Evolutionary conservation across 139 green algal genomes (phyloP), one percentile per base, ranked within the genome.

Genomic region (Asterochloris sp.): DNA sequence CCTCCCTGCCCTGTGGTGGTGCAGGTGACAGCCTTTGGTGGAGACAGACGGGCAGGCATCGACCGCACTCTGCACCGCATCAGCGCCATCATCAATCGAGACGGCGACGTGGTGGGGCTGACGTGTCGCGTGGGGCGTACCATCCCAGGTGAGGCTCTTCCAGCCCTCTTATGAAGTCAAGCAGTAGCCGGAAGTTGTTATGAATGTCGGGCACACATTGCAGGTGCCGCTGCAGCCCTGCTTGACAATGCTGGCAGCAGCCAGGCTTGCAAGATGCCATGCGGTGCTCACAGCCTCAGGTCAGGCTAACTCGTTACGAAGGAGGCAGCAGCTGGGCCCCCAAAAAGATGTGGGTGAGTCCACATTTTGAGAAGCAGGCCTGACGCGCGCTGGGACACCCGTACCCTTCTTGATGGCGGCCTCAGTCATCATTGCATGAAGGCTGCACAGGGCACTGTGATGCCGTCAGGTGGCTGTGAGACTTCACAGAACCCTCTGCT

Each of bases 41-140:
- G 80, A 0, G 96, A 99, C 91, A 98, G 98, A 80, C 89, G 94
- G 24, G 94, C 96, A 13, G 96, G 96, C 66, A 97, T 99, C 69
- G 92, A 98, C 80, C 84, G 92, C 66, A 98, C 95, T 47, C 88
- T 98, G 84, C 95, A 98, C 87, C 92, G 95, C 83, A 96, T 99
- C 86, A 94, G 83, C 84, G 93, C 89, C 86, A 96, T 99, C 69
- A 88, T 91, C 16, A 96, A 96, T 85, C 79, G 94, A 14, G 64
- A 83, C 60, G 92, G 90, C 15, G 61, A 80, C 15, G 79, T 97
- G 10, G 76, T 96, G 12, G 94, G 94, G 10, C 88, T 97, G 47
- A 98, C 94, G 0, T 94, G 88, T 77, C 83, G 94, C 11, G 92
- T 95, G 15, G 94, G 94, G 23, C 85, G 93, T 12, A 82, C 89